A percentile compares a stretch with the other conserved stretches of the same genome.
Conservation (phyloP, 768 basidiomycete genomes). For the Rhizopogon vinicolor region DNA sequence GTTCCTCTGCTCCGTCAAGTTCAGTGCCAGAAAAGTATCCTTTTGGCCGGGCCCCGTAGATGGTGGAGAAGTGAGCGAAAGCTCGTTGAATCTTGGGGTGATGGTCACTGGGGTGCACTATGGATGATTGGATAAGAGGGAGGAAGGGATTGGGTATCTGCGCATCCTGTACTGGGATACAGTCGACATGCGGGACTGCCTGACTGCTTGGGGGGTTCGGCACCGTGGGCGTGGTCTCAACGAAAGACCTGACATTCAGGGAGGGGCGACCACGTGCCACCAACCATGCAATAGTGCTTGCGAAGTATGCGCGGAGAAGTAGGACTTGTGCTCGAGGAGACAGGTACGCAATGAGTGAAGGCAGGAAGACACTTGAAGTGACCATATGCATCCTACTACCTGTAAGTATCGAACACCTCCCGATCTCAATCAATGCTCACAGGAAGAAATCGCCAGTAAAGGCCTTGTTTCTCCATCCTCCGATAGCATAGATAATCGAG, state of each 20-base stretch:
- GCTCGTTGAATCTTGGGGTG: conserved; percentile 28
- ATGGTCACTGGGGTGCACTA: conserved; percentile 33
- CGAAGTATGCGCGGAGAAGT: conserved; percentile 26
- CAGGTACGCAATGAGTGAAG: conserved; percentile 16
- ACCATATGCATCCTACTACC: conserved; percentile 25
- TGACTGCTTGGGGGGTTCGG: background rate
- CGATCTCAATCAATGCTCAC: conserved; percentile 27
- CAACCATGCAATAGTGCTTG: conserved; percentile 21
- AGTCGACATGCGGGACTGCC: background rate
- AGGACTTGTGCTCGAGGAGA: conserved; percentile 15
- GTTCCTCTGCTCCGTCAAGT: conserved; percentile 24
- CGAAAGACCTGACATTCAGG: conserved; percentile 27
- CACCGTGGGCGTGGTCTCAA: conserved; percentile 4
- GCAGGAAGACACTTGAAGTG: conserved; percentile 26
- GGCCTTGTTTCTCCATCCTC: conserved; percentile 46
- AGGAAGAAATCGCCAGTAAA: conserved; percentile 41
- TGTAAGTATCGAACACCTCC: background rate
- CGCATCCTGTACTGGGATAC: background rate
- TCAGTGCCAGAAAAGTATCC: conserved; percentile 26
- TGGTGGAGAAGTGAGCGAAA: conserved; percentile 26
- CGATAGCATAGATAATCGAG: conserved; percentile 49
- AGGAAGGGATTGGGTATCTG: conserved; percentile 36
- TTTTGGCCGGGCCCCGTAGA: conserved; percentile 23
- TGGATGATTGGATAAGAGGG: conserved; percentile 33
- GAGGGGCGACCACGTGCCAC: conserved; percentile 24